Percentiles rank a stretch among this genome's conserved stretches.
Evolutionary conservation across 257 asterid species (phyloP).

Genomic region (Nicotiana knightiana): DNA sequence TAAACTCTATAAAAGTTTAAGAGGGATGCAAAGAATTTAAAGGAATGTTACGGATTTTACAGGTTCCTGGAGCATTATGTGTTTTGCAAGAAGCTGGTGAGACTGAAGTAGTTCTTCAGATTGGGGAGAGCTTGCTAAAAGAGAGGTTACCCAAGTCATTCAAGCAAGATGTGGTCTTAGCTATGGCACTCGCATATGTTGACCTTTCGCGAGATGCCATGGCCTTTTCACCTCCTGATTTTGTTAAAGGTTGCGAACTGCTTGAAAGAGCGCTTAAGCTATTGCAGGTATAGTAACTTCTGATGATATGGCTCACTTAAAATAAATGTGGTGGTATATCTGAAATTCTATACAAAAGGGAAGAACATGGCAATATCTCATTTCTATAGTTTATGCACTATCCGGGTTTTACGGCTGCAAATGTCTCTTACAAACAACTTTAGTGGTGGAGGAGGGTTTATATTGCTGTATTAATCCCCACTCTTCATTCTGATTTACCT

Average conservation of each 20-base stretch:
- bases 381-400: neutral
- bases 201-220: slow-evolving; percentile 93
- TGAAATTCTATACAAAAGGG: neutral
- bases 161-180: slow-evolving; percentile 89
- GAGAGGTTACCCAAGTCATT: slow-evolving; percentile 87
- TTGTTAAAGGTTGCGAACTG: slow-evolving; percentile 76
- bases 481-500: neutral
- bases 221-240: slow-evolving; percentile 81
- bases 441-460: neutral
- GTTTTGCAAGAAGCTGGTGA: slow-evolving; percentile 96
- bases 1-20: neutral
- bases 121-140: slow-evolving; percentile 76
- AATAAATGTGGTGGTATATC: neutral
- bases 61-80: slow-evolving; percentile 93
- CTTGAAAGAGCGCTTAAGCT: slow-evolving; percentile 89
- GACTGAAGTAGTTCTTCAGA: slow-evolving; percentile 74
- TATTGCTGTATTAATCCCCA: neutral
- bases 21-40: neutral
- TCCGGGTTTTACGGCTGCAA: neutral
- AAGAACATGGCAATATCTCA: neutral
- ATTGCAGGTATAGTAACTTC: slow-evolving; percentile 56
- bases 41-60: neutral
- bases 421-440: neutral
- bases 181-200: slow-evolving; percentile 89
- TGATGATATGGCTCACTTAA: neutral